Evolutionary conservation across 768 basidiomycete genomes (phyloP).

Genomic region (Serpula lacrymans): DNA sequence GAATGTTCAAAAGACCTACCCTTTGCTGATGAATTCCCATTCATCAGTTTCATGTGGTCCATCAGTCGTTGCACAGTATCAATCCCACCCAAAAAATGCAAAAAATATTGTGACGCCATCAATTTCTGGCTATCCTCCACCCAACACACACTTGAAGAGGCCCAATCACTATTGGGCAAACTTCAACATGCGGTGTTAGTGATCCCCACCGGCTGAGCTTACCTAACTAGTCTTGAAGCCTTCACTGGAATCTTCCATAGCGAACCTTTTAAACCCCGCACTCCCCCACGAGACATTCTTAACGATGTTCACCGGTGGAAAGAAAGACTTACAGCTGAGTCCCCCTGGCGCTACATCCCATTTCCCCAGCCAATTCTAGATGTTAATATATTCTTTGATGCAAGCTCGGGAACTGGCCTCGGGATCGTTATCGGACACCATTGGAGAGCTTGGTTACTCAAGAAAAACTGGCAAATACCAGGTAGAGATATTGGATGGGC

Average conservation of each 20-base stretch:
- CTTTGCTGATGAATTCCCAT: slow-evolving; percentile 18
- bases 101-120: slow-evolving; percentile 27
- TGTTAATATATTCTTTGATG: slow-evolving; percentile 37
- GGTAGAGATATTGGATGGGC: slow-evolving; percentile 44
- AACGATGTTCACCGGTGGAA: slow-evolving; percentile 2
- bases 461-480: too few species aligned
- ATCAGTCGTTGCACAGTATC: slow-evolving; percentile 17
- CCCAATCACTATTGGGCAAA: slow-evolving; percentile 38
- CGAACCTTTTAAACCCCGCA: slow-evolving; percentile 28
- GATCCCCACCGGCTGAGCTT: slow-evolving; percentile 31
- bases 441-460: slow-evolving; percentile 34
- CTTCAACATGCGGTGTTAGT: slow-evolving; percentile 33
- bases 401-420: slow-evolving; percentile 34
- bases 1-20: slow-evolving; percentile 25
- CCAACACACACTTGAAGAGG: slow-evolving; percentile 29
- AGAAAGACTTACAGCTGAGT: slow-evolving; percentile 10
- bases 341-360: slow-evolving; percentile 23
- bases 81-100: slow-evolving; percentile 18
- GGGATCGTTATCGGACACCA: slow-evolving; percentile 25
- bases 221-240: slow-evolving; percentile 36
- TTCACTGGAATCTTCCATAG: slow-evolving; percentile 27
- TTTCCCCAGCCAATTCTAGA: slow-evolving; percentile 20
- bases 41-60: slow-evolving; percentile 33
- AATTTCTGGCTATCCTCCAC: slow-evolving; percentile 16
- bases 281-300: slow-evolving; percentile 4